Evolutionary conservation across 1,284 basidiomycete species (phyloP), one percentile per base, ranked within the genome.

Genomic region (Singerocomus rubriflavus): DNA sequence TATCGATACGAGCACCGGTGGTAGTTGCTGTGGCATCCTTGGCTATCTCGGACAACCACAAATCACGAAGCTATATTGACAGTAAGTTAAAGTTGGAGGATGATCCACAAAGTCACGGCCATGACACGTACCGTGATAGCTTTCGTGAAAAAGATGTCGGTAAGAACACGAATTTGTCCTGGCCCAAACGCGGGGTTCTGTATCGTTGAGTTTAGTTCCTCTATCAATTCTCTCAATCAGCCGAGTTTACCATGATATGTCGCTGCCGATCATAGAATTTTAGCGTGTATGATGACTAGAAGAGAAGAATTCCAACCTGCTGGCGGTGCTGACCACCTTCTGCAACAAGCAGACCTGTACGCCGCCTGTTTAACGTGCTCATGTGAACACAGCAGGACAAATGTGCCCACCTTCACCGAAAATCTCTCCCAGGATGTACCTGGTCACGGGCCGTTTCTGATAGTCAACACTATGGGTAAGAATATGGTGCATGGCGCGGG

Each of bases 171-270:
- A 25, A 84, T 73, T 52, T 81, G 78, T 1, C 72, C 62, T 0
- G 73, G 71, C 1, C 80, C 77, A 53, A 85, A 83, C 0, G 79
- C 81, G 14, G 81, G 81, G 55, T 82, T 83, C 81, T 78, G 13
- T 6, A 36, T 5, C 1, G 6, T 14, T 9, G 21, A 21, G 21
- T 37, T 25, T 12, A 14, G 6, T 13, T 14, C 0, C 4, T 6
- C n/a, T 36, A 2, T 17, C 6, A 11, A 17, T 17, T 21, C 17
- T 12, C 16, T 21, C 2, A 12, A 12, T 16, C 2, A 11, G 6
- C 17, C 17, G n/a, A 36, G 38, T 4, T 29, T n/a, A 62, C 62
- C 62, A 60, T 60, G 10, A 60, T 55, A 10, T 49, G 52, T 39
- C 60, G 54, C 58, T 60, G n/a, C 11, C 17, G 10, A 36, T 6